Percentiles rank a stretch among this genome's conserved stretches.
Conservation (phyloP, 164 flowering plant species). For the Annona squamosa region DNA sequence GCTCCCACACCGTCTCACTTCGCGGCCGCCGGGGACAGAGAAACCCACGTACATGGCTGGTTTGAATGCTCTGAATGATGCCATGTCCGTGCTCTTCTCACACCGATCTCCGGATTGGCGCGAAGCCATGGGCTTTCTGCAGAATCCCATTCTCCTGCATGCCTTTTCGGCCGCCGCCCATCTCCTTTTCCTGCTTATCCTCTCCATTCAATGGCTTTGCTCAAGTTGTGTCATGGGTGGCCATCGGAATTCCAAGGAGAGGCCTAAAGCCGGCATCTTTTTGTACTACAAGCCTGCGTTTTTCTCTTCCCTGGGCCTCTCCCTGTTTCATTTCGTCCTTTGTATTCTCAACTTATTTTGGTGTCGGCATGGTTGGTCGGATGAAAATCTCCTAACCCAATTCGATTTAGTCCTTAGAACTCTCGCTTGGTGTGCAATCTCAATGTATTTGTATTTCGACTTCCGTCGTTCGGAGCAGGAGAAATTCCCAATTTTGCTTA, state of each 20-base stretch:
- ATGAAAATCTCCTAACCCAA: slow-evolving; percentile 16
- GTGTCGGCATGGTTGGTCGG: slow-evolving; percentile 27
- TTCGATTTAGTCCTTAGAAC: slow-evolving; percentile 23
- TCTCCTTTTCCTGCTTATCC: slow-evolving; percentile 33
- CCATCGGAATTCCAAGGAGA: slow-evolving; percentile 15
- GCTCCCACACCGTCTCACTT: background rate
- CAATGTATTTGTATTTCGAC: slow-evolving; percentile 24
- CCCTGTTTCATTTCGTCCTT: slow-evolving; percentile 35
- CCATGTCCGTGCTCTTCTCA: slow-evolving; percentile 11
- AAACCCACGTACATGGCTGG: background rate
- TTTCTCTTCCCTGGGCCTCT: slow-evolving; percentile 34
- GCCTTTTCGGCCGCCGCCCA: slow-evolving; percentile 45
- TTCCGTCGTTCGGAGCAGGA: slow-evolving; percentile 10
- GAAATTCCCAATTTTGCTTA: slow-evolving; percentile 17
- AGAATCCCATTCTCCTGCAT: slow-evolving; percentile 42
- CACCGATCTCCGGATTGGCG: slow-evolving; percentile 2
- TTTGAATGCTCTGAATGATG: background rate
- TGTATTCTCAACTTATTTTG: slow-evolving; percentile 22
- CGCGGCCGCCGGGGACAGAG: background rate
- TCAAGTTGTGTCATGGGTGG: slow-evolving; percentile 16
- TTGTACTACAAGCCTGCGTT: slow-evolving; percentile 27
- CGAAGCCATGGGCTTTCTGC: slow-evolving; percentile 24
- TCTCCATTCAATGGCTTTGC: slow-evolving; percentile 33
- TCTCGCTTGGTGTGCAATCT: slow-evolving; percentile 21
- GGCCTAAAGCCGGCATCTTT: slow-evolving; percentile 12